Conservation (phyloP, 768 basidiomycete genomes). For the Paxillus ammoniavirescens region DNA sequence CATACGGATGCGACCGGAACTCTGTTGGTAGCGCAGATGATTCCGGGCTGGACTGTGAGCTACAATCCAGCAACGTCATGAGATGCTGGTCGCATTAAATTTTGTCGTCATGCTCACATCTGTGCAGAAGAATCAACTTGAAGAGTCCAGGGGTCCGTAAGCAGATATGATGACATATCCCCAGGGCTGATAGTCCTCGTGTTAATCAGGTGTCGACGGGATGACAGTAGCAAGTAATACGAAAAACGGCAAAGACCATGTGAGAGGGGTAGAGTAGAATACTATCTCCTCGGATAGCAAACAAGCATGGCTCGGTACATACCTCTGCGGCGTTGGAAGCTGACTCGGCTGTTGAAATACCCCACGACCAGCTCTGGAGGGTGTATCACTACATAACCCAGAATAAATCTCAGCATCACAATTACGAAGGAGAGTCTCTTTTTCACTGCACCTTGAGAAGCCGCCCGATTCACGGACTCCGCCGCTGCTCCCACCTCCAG, state of each 20-base stretch:
- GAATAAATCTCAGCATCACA: constrained; percentile 1
- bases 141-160: constrained; percentile 14
- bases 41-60: constrained; percentile 8
- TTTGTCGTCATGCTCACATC: constrained; percentile 15
- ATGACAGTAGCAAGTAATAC: not conserved
- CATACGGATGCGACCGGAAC: constrained; percentile 21
- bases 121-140: constrained; percentile 5
- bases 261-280: no score
- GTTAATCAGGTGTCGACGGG: constrained; percentile 9
- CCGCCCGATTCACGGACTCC: constrained; percentile 6
- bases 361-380: constrained; percentile 3
- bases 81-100: no score
- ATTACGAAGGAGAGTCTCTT: not conserved
- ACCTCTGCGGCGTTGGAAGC: constrained; percentile 33
- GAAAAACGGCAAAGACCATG: not conserved
- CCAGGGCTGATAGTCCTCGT: constrained; percentile 29
- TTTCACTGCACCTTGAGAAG: constrained; percentile 13
- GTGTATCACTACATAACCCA: constrained; percentile 5
- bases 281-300: not conserved
- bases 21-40: constrained; percentile 22
- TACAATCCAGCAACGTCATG: not conserved
- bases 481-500: constrained; percentile 10
- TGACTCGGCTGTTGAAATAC: constrained; percentile 19
- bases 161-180: constrained; percentile 31
- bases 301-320: not conserved